phyloP scores from a whole-genome alignment of 2,329 filamentous ascomycete species.

The Apiospora arundinis region DNA sequence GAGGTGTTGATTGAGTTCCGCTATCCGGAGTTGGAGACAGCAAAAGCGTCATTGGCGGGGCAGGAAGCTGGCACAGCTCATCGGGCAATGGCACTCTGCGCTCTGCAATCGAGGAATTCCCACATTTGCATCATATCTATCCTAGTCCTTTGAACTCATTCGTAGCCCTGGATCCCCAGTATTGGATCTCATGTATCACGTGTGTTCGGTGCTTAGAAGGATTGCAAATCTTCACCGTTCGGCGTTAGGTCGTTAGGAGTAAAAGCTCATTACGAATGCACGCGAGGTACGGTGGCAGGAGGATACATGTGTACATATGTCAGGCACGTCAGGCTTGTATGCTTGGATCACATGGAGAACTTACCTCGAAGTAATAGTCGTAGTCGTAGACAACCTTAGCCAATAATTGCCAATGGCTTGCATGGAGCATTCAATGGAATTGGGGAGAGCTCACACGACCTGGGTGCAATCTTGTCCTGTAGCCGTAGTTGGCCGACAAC shows the following conservation, averaged over 20 bases:
- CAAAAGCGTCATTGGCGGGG: slow-evolving; percentile 15
- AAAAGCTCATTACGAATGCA: background rate
- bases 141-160: background rate
- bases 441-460: slow-evolving; percentile 4
- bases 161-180: background rate
- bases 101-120: slow-evolving; percentile 15
- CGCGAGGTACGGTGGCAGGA: too few relatives aligned
- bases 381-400: background rate
- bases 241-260: background rate
- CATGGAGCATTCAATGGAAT: background rate
- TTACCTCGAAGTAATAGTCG: background rate
- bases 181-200: background rate
- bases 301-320: too few relatives aligned
- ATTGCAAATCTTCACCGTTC: background rate
- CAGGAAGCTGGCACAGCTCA: background rate
- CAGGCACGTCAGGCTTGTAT: background rate
- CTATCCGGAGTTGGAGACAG: slow-evolving; percentile 9
- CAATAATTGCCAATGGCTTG: slow-evolving; percentile 17
- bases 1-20: background rate
- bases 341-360: slow-evolving; percentile 11
- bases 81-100: background rate
- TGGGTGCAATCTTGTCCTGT: slow-evolving; percentile 18
- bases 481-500: slow-evolving; percentile 37
- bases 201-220: background rate
- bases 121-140: slow-evolving; percentile 14